Conservation (phyloP, 192 early-diverging fungal genomes). For the Rhizoclosmatium globosum region DNA sequence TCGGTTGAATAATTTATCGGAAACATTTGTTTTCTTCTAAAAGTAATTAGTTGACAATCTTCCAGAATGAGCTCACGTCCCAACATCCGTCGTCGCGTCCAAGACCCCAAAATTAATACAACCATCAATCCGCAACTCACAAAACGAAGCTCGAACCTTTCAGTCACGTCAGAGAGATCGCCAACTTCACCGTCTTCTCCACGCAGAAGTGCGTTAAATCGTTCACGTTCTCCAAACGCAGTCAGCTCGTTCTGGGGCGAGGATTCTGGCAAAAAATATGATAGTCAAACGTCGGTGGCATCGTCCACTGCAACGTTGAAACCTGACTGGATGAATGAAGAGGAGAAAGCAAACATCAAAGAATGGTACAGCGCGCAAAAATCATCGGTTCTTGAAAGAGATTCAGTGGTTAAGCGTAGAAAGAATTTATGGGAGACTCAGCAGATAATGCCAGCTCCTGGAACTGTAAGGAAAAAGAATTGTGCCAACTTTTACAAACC, state of each 20-base stretch:
- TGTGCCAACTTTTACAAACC: not conserved
- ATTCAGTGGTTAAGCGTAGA: not conserved
- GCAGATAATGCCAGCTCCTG: slow-evolving; percentile 41
- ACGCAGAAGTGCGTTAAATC: not conserved
- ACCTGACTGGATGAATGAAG: not conserved
- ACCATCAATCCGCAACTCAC: slow-evolving; percentile 4
- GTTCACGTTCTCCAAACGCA: not conserved
- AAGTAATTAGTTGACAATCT: no score
- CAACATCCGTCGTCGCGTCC: not conserved
- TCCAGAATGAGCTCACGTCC: not conserved
- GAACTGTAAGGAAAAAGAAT: slow-evolving; percentile 8
- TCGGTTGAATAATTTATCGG: no score
- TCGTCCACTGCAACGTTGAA: not conserved
- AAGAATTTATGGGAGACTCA: slow-evolving; percentile 29
- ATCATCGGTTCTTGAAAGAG: not conserved
- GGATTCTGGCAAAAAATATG: not conserved
- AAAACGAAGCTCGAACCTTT: not conserved
- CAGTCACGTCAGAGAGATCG: not conserved
- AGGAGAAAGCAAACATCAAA: slow-evolving; percentile 4
- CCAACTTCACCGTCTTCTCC: not conserved
- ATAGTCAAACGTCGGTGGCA: not conserved
- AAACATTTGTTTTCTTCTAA: no score
- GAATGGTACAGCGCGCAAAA: slow-evolving; percentile 26
- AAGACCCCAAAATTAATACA: slow-evolving; percentile 3
- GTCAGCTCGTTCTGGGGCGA: slow-evolving; percentile 33